Evolutionary conservation across 2,329 filamentous ascomycete genomes (phyloP), one percentile per base, ranked within the genome.

Genomic region (Colletotrichum siamense): DNA sequence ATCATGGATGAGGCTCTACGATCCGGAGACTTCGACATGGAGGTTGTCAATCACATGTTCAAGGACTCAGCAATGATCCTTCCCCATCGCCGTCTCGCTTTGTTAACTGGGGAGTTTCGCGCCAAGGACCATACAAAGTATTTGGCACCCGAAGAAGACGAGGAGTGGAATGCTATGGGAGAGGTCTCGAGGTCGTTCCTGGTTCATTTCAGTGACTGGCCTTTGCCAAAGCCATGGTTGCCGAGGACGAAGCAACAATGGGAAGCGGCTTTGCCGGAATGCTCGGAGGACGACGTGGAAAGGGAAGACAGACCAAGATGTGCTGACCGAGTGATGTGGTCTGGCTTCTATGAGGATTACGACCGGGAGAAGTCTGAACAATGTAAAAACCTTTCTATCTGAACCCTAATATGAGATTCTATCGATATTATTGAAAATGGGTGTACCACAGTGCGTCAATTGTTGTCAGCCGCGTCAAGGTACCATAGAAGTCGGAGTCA

Each of bases 191-290:
- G 94, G 79, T 91, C 92, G 8, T 94, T 93, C 78, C 87, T 93
- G 4, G 85, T 95, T 2, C 93, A 95, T 81, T 95, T 95, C 81
- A 93, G 91, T 8, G 93, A 95, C 79, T 94, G 91, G 91, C 94
- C 93, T 1, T 79, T 94, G 4, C 92, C 93, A 0, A 95, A 95
- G 71, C 88, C 88, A 1, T 89, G 88, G 88, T 4, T 67, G 15
- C 26, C 61, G 2, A 24, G 44, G 2, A 63, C 28, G 1, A 44
- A 32, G 5, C 36, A 64, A 12, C 61, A 71, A 12, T 71, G 62
- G 69, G 44, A 71, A 8, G 44, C 69, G 2, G 9, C 62, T 16
- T 57, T 71, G 18, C 69, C 69, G 1, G 61, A 64, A 16, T 71
- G 62, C 15, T 7, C 5, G 1, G 32, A 65, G 4, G 28, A 39